phyloP scores from a whole-genome alignment of 2,329 filamentous ascomycete species.

The Colletotrichum acutatum region DNA sequence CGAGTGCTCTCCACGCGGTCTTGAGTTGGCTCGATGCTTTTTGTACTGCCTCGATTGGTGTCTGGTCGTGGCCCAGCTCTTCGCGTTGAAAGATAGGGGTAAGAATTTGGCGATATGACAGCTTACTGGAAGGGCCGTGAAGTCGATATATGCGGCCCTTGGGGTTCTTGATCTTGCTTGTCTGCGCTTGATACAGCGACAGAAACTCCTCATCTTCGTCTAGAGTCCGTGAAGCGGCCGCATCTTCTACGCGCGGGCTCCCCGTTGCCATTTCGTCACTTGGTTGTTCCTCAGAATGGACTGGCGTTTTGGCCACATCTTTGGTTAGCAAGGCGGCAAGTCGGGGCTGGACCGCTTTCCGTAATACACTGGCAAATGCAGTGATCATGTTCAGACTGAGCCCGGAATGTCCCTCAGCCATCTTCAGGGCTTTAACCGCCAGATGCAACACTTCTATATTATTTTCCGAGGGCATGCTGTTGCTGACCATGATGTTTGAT shows the following conservation, averaged over 20 bases:
- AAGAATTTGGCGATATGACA: neutral
- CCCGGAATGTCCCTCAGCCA: slow-evolving; percentile 11
- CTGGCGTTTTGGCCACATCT: neutral
- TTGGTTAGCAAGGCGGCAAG: slow-evolving; percentile 47
- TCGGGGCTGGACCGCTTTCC: slow-evolving; percentile 36
- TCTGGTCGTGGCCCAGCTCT: neutral
- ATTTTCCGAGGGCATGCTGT: neutral
- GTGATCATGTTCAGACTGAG: slow-evolving; percentile 37
- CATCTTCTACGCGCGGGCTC: neutral
- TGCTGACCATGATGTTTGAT: slow-evolving; percentile 29
- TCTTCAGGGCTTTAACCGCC: slow-evolving; percentile 14
- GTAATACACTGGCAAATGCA: slow-evolving; percentile 12
- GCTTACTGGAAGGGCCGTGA: neutral
- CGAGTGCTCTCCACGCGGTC: slow-evolving; percentile 12
- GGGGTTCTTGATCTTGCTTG: neutral
- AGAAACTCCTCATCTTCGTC: slow-evolving; percentile 1
- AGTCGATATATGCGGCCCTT: neutral
- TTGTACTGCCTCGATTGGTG: neutral
- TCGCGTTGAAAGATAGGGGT: neutral
- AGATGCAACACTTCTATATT: slow-evolving; percentile 1
- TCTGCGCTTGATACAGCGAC: slow-evolving; percentile 8
- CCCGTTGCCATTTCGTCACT: neutral
- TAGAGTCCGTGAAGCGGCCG: neutral
- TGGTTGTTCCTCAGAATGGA: neutral
- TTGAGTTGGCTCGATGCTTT: slow-evolving; percentile 14